phyloP scores from a whole-genome alignment of 129 eudicot species.

The Oenanthe sinensis region DNA sequence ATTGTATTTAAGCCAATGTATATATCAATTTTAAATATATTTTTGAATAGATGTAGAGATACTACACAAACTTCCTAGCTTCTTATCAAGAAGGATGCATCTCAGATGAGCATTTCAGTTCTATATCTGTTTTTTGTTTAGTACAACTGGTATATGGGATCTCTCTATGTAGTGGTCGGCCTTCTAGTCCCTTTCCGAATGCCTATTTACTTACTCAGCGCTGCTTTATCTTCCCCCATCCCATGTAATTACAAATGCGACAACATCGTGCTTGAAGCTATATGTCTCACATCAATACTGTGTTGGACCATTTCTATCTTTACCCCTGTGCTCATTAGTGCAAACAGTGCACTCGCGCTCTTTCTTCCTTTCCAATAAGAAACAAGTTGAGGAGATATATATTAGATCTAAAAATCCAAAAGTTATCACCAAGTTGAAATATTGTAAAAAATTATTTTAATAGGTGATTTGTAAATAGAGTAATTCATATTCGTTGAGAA shows the following conservation, averaged over 20 bases:
- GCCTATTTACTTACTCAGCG: too few relatives aligned
- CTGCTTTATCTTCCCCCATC: neutral
- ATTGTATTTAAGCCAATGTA: neutral
- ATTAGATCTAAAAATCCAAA: neutral
- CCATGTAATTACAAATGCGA: neutral
- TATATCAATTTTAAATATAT: neutral
- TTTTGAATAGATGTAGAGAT: neutral
- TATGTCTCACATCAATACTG: neutral
- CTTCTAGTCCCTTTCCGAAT: too few relatives aligned
- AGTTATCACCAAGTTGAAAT: neutral
- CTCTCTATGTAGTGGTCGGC: too few relatives aligned
- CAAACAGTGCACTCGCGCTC: neutral
- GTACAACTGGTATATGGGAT: too few relatives aligned
- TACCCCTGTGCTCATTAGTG: neutral
- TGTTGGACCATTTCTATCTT: neutral
- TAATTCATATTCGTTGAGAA: neutral
- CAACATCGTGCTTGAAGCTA: neutral
- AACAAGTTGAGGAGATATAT: neutral
- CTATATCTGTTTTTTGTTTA: neutral
- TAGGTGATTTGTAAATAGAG: neutral
- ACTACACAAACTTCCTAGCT: neutral
- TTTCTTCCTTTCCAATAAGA: neutral
- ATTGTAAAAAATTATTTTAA: too few relatives aligned
- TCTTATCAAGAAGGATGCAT: neutral
- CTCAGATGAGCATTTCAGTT: neutral